These are phyloP conservation scores for Thalassiosira oceanica DNA, from an alignment of 352 stramenopile species.

Conservation along the genomic window DNA sequence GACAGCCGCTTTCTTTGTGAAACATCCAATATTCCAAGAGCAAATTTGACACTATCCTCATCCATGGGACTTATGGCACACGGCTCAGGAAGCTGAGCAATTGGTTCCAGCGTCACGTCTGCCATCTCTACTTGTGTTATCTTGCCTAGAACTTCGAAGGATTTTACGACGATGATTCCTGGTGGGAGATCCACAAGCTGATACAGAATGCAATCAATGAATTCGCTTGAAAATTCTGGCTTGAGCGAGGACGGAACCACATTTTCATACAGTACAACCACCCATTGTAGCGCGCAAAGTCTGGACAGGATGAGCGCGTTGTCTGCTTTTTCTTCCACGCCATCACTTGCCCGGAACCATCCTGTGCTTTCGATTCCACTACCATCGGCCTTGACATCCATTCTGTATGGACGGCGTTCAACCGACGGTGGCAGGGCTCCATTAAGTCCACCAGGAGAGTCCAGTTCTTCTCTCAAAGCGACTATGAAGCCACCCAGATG, in stretches of 20 bases:
- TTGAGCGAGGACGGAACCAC: constrained; percentile 78
- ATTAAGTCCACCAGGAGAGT: constrained; percentile 71
- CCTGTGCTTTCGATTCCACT: constrained; percentile 78
- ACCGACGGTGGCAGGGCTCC: constrained; percentile 66
- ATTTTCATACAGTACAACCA: constrained; percentile 77
- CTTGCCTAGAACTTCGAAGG: constrained; percentile 75
- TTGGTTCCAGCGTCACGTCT: constrained; percentile 5
- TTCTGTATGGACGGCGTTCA: constrained; percentile 72
- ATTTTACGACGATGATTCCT: constrained; percentile 74
- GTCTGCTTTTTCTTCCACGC: constrained; percentile 60
- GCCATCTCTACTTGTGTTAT: constrained; percentile 49
- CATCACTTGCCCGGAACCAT: constrained; percentile 71
- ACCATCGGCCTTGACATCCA: constrained; percentile 78
- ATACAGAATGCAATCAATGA: constrained; percentile 78
- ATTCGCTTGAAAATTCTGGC: constrained; percentile 76
- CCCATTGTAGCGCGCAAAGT: constrained; percentile 79
- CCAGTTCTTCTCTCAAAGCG: constrained; percentile 74
- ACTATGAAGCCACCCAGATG: constrained; percentile 80
- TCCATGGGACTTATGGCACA: constrained; percentile 47
- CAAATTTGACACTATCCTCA: constrained; percentile 61
- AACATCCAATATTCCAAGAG: constrained; percentile 62
- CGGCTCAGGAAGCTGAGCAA: constrained; percentile 1
- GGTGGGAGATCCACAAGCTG: constrained; percentile 74
- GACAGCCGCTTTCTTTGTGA: constrained; percentile 49
- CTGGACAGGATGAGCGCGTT: constrained; percentile 74